phyloP scores from a whole-genome alignment of 768 basidiomycete genomes.

The Pisolithus orientalis region DNA sequence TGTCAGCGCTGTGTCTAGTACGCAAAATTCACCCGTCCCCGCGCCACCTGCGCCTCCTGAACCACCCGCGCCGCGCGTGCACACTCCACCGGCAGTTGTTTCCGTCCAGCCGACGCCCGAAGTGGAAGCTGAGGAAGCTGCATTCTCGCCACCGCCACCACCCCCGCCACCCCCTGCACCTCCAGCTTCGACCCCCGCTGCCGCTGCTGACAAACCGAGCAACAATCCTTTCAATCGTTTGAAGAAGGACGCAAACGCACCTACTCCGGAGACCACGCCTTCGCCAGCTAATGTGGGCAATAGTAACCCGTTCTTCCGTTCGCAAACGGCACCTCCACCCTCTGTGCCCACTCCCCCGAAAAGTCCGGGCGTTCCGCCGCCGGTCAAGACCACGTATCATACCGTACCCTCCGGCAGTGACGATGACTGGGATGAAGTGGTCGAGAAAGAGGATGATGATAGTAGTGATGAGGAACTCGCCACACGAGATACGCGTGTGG shows the following conservation, averaged over 20 bases:
- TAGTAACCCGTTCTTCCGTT: conserved; percentile 74
- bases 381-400: too few species aligned
- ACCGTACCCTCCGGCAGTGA: too few species aligned
- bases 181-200: conserved; percentile 18
- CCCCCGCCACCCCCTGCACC: conserved; percentile 23
- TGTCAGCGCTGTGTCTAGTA: conserved; percentile 21
- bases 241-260: too few species aligned
- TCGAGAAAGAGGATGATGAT: too few species aligned
- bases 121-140: conserved; percentile 2
- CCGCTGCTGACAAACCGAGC: conserved; percentile 33
- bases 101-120: conserved; percentile 22
- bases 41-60: conserved; percentile 23
- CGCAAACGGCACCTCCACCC: conserved; percentile 36
- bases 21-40: conserved; percentile 21
- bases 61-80: conserved; percentile 6
- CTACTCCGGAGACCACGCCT: too few species aligned
- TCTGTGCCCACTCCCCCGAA: conserved; percentile 3
- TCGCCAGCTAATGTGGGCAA: conserved; percentile 23
- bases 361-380: too few species aligned
- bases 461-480: too few species aligned
- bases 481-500: too few species aligned
- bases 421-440: too few species aligned
- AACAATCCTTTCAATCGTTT: too few species aligned
- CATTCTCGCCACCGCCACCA: conserved; percentile 30
- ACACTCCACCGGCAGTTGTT: conserved; percentile 20